These are phyloP conservation scores for Metarhizium brunneum DNA, from an alignment of 2,329 filamentous ascomycete species.

Conservation along the genomic window DNA sequence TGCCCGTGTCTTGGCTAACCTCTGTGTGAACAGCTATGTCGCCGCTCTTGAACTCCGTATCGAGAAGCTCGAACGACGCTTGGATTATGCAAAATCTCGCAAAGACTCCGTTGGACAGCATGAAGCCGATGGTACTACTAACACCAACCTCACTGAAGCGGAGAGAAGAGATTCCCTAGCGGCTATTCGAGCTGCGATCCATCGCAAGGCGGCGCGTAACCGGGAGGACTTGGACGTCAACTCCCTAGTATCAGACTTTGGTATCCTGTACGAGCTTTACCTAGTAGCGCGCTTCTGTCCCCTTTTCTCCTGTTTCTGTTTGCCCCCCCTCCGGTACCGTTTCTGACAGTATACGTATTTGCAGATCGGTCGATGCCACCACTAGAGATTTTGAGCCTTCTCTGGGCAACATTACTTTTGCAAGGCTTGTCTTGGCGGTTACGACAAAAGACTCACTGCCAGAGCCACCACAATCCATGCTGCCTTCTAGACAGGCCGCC, in stretches of 20 bases:
- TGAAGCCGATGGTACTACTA: constrained; percentile 38
- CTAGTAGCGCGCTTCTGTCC: not conserved
- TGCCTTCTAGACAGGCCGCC: constrained; percentile 65
- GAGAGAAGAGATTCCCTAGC: constrained; percentile 57
- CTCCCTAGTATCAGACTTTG: constrained; percentile 87
- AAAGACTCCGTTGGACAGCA: constrained; percentile 61
- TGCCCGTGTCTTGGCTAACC: not conserved
- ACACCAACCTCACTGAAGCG: constrained; percentile 20
- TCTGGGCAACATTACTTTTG: constrained; percentile 84
- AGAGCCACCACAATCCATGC: constrained; percentile 43
- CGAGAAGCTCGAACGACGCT: constrained; percentile 74
- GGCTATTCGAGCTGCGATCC: constrained; percentile 51
- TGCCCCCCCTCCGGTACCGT: not conserved
- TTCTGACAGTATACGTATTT: not conserved
- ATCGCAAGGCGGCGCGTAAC: constrained; percentile 53
- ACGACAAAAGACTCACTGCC: constrained; percentile 66
- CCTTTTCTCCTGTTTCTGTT: not conserved
- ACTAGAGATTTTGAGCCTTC: constrained; percentile 89
- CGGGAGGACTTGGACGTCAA: constrained; percentile 82
- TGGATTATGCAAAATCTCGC: constrained; percentile 60
- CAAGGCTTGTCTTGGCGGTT: constrained; percentile 76
- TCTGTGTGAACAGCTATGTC: constrained; percentile 56
- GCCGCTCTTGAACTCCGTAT: constrained; percentile 87
- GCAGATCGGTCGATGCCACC: constrained; percentile 84
- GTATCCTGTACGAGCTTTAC: constrained; percentile 57